Percentiles rank a stretch among this genome's conserved stretches.
Evolutionary conservation across 164 flowering plant genomes (phyloP).

Genomic region (Sedum album): DNA sequence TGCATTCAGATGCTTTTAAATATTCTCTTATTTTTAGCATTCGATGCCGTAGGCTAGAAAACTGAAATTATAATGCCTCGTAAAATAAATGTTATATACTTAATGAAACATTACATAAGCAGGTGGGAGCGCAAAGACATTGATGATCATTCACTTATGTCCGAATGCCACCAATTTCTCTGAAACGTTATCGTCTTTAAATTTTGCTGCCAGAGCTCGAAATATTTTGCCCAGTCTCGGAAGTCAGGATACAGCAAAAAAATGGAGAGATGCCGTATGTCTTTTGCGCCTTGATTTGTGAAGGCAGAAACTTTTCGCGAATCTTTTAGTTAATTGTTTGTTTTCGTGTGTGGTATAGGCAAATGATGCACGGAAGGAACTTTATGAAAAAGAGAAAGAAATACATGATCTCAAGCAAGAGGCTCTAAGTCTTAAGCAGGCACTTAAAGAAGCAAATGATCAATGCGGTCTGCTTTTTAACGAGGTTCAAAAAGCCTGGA

Average conservation of each 20-base stretch:
- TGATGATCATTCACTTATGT: conserved; percentile 77
- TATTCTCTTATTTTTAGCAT: background rate
- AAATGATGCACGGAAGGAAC: conserved; percentile 81
- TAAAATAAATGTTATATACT: background rate
- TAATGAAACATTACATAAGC: conserved; percentile 12
- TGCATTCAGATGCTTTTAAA: background rate
- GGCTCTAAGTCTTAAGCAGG: conserved; percentile 49
- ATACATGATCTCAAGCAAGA: conserved; percentile 68
- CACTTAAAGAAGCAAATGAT: conserved; percentile 79
- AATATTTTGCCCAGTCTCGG: conserved; percentile 85
- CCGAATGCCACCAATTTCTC: conserved; percentile 60
- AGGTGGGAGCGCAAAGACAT: conserved; percentile 90
- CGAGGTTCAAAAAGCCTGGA: conserved; percentile 98
- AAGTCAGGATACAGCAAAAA: conserved; percentile 86
- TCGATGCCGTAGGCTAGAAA: background rate
- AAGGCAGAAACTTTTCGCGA: background rate
- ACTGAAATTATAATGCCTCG: background rate
- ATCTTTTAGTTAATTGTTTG: background rate
- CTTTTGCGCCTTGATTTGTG: background rate
- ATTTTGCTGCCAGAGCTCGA: conserved; percentile 81
- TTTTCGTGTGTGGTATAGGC: conserved; percentile 44
- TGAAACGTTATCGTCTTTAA: conserved; percentile 79
- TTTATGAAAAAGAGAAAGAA: conserved; percentile 81
- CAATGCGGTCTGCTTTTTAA: conserved; percentile 78
- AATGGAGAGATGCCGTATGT: conserved; percentile 96